Evolutionary conservation across 805 yeast species (phyloP).

Genomic region (Wickerhamomyces mucosus): DNA sequence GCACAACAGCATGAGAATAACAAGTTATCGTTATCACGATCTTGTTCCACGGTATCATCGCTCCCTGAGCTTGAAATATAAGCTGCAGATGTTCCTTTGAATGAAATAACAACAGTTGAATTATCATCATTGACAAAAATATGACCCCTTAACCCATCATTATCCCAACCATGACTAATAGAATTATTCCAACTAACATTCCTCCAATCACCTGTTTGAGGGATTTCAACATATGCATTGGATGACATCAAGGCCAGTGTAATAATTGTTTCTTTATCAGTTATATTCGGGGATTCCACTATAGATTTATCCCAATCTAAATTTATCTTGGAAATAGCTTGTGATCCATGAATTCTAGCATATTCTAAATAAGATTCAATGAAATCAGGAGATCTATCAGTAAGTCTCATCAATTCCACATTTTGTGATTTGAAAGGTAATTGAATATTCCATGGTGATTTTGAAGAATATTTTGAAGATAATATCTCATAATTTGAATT

Average conservation of each 20-base stretch:
- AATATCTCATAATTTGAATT: conserved; percentile 9
- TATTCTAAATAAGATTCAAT: conserved; percentile 57
- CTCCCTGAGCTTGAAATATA: conserved; percentile 67
- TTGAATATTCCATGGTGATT: conserved; percentile 31
- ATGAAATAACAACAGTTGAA: conserved; percentile 58
- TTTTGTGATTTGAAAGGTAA: conserved; percentile 21
- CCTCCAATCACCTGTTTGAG: conserved; percentile 78
- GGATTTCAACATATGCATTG: conserved; percentile 79
- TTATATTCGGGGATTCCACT: conserved; percentile 59
- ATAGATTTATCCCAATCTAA: conserved; percentile 60
- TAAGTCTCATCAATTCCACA: conserved; percentile 27
- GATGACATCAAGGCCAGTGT: conserved; percentile 79
- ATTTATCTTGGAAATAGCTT: conserved; percentile 26
- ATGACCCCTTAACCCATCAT: conserved; percentile 82
- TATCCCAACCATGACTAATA: conserved; percentile 79
- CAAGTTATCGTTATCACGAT: conserved; percentile 79
- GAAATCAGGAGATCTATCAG: conserved; percentile 45
- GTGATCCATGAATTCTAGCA: conserved; percentile 30
- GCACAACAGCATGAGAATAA: conserved; percentile 96
- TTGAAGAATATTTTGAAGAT: conserved; percentile 7
- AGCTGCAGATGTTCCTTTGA: conserved; percentile 90
- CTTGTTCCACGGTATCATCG: conserved; percentile 76
- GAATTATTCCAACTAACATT: conserved; percentile 59
- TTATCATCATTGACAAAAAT: conserved; percentile 61
- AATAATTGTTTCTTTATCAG: conserved; percentile 65